These are phyloP conservation scores for Amanita pseudoporphyria DNA, from an alignment of 768 basidiomycete species.

Conservation along the genomic window DNA sequence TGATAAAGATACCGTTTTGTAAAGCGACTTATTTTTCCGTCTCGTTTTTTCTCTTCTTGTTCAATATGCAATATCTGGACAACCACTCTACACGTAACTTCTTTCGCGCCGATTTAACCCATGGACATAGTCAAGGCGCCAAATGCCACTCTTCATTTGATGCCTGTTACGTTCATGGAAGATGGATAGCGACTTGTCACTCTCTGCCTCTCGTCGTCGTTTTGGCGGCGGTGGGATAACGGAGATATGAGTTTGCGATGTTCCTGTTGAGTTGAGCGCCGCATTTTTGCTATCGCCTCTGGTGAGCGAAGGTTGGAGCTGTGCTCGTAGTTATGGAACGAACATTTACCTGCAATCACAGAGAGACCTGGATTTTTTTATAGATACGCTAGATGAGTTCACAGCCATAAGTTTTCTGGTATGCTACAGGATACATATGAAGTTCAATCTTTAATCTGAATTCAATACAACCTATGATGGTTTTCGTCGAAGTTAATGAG, in stretches of 20 bases:
- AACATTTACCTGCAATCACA: slow-evolving; percentile 25
- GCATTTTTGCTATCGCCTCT: slow-evolving; percentile 14
- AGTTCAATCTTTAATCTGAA: too few relatives aligned
- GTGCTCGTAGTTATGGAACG: slow-evolving; percentile 63
- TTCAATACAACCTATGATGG: too few relatives aligned
- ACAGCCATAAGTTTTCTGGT: too few relatives aligned
- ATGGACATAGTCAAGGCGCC: slow-evolving; percentile 63
- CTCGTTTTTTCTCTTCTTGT: neutral
- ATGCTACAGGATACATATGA: too few relatives aligned
- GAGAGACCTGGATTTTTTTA: too few relatives aligned
- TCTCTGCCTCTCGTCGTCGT: slow-evolving; percentile 43
- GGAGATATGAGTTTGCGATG: slow-evolving; percentile 30
- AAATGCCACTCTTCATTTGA: slow-evolving; percentile 32
- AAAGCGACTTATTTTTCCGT: neutral
- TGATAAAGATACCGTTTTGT: too few relatives aligned
- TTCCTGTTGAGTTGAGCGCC: slow-evolving; percentile 58
- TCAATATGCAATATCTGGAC: too few relatives aligned
- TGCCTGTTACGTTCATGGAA: slow-evolving; percentile 74
- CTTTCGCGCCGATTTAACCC: slow-evolving; percentile 15
- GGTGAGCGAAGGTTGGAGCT: slow-evolving; percentile 14
- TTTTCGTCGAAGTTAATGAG: too few relatives aligned
- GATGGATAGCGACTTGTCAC: slow-evolving; percentile 27
- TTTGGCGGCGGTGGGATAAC: slow-evolving; percentile 42
- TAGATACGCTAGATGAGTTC: too few relatives aligned
- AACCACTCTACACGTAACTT: too few relatives aligned